Evolutionary conservation across 352 stramenopile genomes (phyloP).

Genomic region (Pythium sp.): DNA sequence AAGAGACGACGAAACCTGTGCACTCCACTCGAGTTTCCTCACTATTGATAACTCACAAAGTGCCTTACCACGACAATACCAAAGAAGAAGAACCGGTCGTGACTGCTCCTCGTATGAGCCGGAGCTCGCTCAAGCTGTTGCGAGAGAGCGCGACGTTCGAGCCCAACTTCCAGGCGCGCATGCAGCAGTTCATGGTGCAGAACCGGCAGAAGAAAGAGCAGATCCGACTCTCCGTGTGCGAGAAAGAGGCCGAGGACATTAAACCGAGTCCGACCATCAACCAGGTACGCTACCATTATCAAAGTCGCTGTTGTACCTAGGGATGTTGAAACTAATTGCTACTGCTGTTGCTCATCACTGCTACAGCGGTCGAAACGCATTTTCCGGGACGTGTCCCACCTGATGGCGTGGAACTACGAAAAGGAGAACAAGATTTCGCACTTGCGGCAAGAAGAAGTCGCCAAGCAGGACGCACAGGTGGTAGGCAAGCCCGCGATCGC

Average conservation of each 20-base stretch:
- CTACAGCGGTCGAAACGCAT: constrained; percentile 62
- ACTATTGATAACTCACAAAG: background rate
- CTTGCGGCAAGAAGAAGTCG: constrained; percentile 34
- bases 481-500: constrained; percentile 34
- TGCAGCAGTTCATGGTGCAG: constrained; percentile 43
- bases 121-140: constrained; percentile 38
- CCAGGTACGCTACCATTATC: constrained; percentile 24
- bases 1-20: background rate
- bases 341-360: background rate
- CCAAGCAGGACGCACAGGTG: constrained; percentile 27
- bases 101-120: constrained; percentile 16
- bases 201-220: constrained; percentile 44
- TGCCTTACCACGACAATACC: background rate
- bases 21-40: background rate
- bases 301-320: background rate
- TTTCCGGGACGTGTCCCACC: constrained; percentile 50
- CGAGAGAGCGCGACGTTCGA: constrained; percentile 49
- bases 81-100: background rate
- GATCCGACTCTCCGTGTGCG: constrained; percentile 35
- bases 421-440: constrained; percentile 53
- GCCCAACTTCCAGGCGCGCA: constrained; percentile 57
- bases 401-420: constrained; percentile 60
- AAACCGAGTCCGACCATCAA: constrained; percentile 52
- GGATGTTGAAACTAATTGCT: background rate
- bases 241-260: constrained; percentile 27